A percentile compares a stretch with the other conserved stretches of the same genome.
phyloP scores from a whole-genome alignment of 129 eudicot species.

The Flaveria ramosissima region DNA sequence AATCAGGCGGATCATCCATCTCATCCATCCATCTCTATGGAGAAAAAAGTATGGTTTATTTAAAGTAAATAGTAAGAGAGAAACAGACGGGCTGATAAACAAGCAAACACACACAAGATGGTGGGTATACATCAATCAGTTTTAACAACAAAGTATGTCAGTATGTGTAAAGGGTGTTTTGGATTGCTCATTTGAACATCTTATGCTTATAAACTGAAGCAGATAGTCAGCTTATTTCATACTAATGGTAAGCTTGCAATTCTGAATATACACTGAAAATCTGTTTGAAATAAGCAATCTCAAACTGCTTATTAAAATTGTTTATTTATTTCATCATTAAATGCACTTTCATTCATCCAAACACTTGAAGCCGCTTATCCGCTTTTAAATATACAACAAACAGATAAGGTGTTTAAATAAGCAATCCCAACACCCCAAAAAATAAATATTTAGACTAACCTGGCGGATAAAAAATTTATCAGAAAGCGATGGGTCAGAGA shows the following conservation, averaged over 20 bases:
- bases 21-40: constrained; percentile 78
- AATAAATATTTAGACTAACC: constrained; percentile 48
- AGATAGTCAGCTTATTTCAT: background rate
- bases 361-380: background rate
- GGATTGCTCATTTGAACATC: background rate
- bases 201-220: background rate
- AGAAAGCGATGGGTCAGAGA: constrained; percentile 88
- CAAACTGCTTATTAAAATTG: background rate
- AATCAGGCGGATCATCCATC: constrained; percentile 54
- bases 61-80: background rate
- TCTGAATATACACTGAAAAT: background rate
- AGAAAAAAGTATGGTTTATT: constrained; percentile 12
- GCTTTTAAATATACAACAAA: background rate
- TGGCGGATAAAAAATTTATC: constrained; percentile 86
- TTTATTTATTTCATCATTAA: background rate
- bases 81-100: constrained; percentile 14
- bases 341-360: background rate
- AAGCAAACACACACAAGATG: constrained; percentile 13
- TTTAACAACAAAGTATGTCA: constrained; percentile 15
- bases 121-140: background rate
- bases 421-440: background rate
- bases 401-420: background rate
- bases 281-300: background rate
- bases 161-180: constrained; percentile 1
- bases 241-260: background rate